These are phyloP conservation scores for Cicer judaicum DNA, from an alignment of 306 rosid genomes.

Conservation along the genomic window DNA sequence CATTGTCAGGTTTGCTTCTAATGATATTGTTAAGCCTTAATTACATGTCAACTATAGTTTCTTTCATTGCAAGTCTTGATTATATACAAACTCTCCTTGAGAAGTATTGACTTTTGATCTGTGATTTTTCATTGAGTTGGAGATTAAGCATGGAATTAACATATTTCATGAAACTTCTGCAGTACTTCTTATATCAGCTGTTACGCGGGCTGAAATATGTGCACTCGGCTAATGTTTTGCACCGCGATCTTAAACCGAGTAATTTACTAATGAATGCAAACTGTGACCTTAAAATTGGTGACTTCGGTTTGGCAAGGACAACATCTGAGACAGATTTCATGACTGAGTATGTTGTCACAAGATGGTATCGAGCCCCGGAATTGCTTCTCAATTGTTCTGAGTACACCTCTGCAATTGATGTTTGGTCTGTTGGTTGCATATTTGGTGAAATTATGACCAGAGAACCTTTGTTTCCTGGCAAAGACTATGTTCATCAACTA, in stretches of 20 bases:
- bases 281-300: slow-evolving; percentile 66
- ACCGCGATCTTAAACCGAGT: slow-evolving; percentile 99
- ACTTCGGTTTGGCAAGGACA: slow-evolving; percentile 94
- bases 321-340: slow-evolving; percentile 53
- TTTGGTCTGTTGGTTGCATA: slow-evolving; percentile 93
- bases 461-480: slow-evolving; percentile 86
- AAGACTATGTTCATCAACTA: slow-evolving; percentile 60
- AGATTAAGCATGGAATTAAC: slow-evolving; percentile 41
- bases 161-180: slow-evolving; percentile 46
- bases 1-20: slow-evolving; percentile 60
- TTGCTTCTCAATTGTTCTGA: slow-evolving; percentile 79
- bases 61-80: not conserved
- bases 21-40: slow-evolving; percentile 21
- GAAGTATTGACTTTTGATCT: slow-evolving; percentile 1
- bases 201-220: slow-evolving; percentile 59
- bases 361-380: slow-evolving; percentile 59
- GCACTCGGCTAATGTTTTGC: slow-evolving; percentile 83
- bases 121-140: slow-evolving; percentile 32
- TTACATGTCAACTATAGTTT: not conserved
- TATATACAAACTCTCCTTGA: not conserved
- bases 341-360: slow-evolving; percentile 55
- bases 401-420: slow-evolving; percentile 90
- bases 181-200: slow-evolving; percentile 62
- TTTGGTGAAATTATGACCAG: slow-evolving; percentile 82
- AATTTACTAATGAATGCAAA: slow-evolving; percentile 82